Base-by-base conservation (phyloP, 2,329 filamentous ascomycete genomes). In the Dactylonectria estremocensis region DNA sequence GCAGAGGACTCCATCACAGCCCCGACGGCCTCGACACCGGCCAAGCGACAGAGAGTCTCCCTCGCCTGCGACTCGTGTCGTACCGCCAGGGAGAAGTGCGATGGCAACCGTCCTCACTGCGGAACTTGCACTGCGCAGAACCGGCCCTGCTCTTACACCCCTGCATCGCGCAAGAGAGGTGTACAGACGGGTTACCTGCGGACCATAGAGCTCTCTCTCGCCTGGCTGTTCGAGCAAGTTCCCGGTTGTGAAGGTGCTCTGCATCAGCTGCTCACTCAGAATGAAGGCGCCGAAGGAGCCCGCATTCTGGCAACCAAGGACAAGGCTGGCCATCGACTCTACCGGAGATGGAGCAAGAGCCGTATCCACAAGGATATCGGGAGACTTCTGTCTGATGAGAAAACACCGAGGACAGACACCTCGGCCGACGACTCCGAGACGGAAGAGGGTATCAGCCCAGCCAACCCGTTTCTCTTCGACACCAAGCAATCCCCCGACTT, bases 111-210 rank as follows among this genome's bases (percentile, higher is more conserved):
- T 70, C 92, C 92, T 6, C 83, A 84, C 14, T 94, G 92, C 77
- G 89, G 88, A 53, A 91, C 91, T 3, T 94, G 92, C 80, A 84
- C 85, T 7, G 83, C 87, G 5, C 88, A 91, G 67, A 88, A 87
- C 61, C 86, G 92, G 55, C 79, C 84, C 37, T 95, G 93, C 78
- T 90, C 91, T 16, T 95, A 95, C 78, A 89, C 92, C 68, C 87
- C 91, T 61, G 90, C 89, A 61, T 90, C 91, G 8, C 94, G 93
- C 80, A 94, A 94, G 78, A 86, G 93, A 69, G 93, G 93, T 4
- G 89, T 95, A 11, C 92, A 92, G 73, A 93, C 93, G n/a, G 93
- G 93, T 16, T 94, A 95, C 76, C 91, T 95, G 61, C 88, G 92
- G 37, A 92, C 91, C 0, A 83, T 95, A 18, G 93, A 95, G 78